A percentile compares a stretch with the other conserved stretches of the same genome.
These are phyloP conservation scores for Diutina neorugosa DNA, from an alignment of 1,139 yeast genomes.

Conservation along the genomic window DNA sequence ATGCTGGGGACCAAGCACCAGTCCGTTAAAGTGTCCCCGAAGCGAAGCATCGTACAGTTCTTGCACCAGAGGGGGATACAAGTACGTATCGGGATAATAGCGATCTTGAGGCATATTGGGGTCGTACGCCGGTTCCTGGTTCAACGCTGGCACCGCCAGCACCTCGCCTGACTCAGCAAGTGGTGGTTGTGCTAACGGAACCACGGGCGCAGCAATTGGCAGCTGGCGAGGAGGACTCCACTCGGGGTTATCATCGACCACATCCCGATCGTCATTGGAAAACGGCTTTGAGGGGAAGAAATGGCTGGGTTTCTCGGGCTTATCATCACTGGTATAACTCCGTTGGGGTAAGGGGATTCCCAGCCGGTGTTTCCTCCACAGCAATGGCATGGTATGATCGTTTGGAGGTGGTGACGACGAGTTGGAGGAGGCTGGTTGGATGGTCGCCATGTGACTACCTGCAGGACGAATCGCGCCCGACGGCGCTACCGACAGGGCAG, in stretches of 20 bases:
- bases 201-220: background rate
- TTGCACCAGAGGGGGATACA: background rate
- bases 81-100: background rate
- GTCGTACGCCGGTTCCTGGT: background rate
- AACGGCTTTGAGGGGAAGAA: background rate
- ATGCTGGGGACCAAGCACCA: background rate
- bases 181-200: background rate
- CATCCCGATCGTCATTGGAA: background rate
- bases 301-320: background rate
- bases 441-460: background rate
- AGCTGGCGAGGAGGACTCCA: background rate
- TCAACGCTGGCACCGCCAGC: background rate
- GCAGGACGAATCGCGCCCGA: too few species aligned
- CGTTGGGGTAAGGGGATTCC: background rate
- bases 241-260: background rate
- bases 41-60: constrained; percentile 1
- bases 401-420: background rate
- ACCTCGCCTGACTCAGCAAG: background rate
- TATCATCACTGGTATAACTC: too few species aligned
- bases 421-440: background rate
- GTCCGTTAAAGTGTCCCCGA: background rate
- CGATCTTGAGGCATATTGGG: background rate
- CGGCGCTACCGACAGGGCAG: background rate
- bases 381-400: background rate
- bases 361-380: background rate